These are phyloP conservation scores for Paecilomyces formosus DNA, from an alignment of 2,329 filamentous ascomycete genomes.

Conservation along the genomic window DNA sequence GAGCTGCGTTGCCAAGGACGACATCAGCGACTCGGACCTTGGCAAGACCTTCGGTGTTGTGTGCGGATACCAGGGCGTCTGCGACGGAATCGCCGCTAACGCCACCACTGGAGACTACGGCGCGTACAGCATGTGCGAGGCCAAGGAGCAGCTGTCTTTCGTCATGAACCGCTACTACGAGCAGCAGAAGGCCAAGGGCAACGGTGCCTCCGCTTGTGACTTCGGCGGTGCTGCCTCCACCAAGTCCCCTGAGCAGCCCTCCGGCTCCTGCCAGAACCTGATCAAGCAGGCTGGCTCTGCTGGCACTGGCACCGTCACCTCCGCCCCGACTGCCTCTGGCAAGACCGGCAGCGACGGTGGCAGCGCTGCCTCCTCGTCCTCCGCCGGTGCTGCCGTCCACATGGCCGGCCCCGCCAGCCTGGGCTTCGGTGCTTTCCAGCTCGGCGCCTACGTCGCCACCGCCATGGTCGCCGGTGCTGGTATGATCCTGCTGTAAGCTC, in stretches of 20 bases:
- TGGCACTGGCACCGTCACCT: constrained; percentile 33
- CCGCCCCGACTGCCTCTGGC: constrained; percentile 23
- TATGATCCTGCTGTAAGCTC: constrained; percentile 40
- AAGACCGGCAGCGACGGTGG: constrained; percentile 8
- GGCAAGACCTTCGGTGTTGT: constrained; percentile 59
- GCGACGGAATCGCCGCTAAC: constrained; percentile 34
- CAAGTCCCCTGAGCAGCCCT: constrained; percentile 22
- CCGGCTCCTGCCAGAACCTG: constrained; percentile 26
- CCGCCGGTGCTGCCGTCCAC: constrained; percentile 24
- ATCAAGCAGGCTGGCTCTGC: constrained; percentile 32
- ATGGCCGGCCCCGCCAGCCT: constrained; percentile 25
- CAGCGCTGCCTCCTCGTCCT: constrained; percentile 12
- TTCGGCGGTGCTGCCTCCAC: constrained; percentile 37
- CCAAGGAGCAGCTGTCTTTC: constrained; percentile 38
- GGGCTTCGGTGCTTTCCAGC: constrained; percentile 31
- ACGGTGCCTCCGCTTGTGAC: constrained; percentile 33
- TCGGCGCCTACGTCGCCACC: constrained; percentile 37
- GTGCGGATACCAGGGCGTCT: constrained; percentile 29
- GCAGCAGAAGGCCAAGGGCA: constrained; percentile 25
- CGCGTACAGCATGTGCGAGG: constrained; percentile 41
- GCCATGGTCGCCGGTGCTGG: constrained; percentile 37
- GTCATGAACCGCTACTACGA: constrained; percentile 42
- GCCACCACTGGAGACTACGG: constrained; percentile 36
- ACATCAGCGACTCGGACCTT: constrained; percentile 52
- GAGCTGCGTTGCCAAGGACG: constrained; percentile 58